Evolutionary conservation across 176 grass and related monocot genomes (phyloP), one percentile per base, ranked within the genome.

Genomic region (Puccinellia tenuiflora): DNA sequence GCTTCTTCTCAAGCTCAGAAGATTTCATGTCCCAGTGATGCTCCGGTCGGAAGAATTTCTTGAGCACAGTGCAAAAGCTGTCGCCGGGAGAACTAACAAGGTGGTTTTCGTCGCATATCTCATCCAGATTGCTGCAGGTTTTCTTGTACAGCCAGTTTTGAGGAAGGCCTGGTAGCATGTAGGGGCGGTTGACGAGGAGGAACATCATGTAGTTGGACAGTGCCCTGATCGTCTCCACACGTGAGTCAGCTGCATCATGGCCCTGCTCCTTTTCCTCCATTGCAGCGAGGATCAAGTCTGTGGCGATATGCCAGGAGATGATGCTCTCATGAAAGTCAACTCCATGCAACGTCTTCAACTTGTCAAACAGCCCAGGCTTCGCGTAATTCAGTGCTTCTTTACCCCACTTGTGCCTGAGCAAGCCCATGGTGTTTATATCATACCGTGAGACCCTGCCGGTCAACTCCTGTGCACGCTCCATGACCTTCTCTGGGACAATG

Each of bases 291-390:
- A 82, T 64, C 33, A 83, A 15, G 3, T 83, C 42, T 7, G 70
- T 83, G 24, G 17, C 81, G 0, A 83, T 50, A 15, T 75, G 81
- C 81, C 40, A 75, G 38, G 13, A 5, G 28, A 83, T 83, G 69
- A 83, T 14, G 14, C 69, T 30, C 39, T 83, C 56, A 2, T 83
- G 81, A 14, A 83, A 62, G 40, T 75, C 81, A 20, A 50, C 70
- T 6, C 78, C 85, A 69, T 43, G 67, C 38, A 21, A 69, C 12
- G 0, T 6, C 5, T 68, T 2, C 64, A 39, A 68, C 9, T n/a
- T 9, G 9, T 39, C 0, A 5, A 6, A 68, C 1, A 68, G 20
- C 20, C 0, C 4, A 53, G 48, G 45, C 20, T 52, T 1, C 25
- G 26, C 1, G 25, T 34, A 5, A 5, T 38, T 28, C 7, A 66